Evolutionary conservation across 805 yeast species (phyloP).

Genomic region (Lipomyces yamadae): DNA sequence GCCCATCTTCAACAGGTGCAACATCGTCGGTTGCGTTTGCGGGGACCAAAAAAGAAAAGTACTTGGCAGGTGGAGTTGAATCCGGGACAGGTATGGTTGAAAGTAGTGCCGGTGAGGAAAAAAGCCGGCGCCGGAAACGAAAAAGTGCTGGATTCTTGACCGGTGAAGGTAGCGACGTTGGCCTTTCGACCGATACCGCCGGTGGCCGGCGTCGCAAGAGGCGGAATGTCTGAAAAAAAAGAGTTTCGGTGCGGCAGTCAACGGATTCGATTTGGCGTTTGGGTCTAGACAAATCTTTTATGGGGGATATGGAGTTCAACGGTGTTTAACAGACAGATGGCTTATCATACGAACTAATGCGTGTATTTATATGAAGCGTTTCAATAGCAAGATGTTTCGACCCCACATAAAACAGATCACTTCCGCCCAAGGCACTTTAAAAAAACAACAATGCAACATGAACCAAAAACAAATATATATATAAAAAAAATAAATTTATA

Average conservation of each 20-base stretch:
- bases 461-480: too few relatives aligned
- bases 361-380: too few relatives aligned
- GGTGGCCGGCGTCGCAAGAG: not conserved
- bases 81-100: constrained; percentile 19
- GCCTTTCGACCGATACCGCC: constrained; percentile 5
- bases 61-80: not conserved
- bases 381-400: too few relatives aligned
- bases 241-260: too few relatives aligned
- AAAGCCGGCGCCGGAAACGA: constrained; percentile 1
- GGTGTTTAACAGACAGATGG: too few relatives aligned
- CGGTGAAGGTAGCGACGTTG: not conserved
- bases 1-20: too few relatives aligned
- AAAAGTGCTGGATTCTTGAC: not conserved
- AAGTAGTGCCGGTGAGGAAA: constrained; percentile 17
- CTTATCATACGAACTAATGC: too few relatives aligned
- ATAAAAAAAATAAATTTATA: not conserved
- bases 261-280: too few relatives aligned
- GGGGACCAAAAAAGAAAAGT: constrained; percentile 9
- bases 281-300: too few relatives aligned
- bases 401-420: too few relatives aligned
- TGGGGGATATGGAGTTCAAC: not conserved
- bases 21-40: not conserved
- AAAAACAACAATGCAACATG: not conserved
- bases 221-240: not conserved
- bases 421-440: too few relatives aligned